These are phyloP conservation scores for Oryza coarctata DNA, from an alignment of 176 grass and related monocot genomes.

Conservation along the genomic window DNA sequence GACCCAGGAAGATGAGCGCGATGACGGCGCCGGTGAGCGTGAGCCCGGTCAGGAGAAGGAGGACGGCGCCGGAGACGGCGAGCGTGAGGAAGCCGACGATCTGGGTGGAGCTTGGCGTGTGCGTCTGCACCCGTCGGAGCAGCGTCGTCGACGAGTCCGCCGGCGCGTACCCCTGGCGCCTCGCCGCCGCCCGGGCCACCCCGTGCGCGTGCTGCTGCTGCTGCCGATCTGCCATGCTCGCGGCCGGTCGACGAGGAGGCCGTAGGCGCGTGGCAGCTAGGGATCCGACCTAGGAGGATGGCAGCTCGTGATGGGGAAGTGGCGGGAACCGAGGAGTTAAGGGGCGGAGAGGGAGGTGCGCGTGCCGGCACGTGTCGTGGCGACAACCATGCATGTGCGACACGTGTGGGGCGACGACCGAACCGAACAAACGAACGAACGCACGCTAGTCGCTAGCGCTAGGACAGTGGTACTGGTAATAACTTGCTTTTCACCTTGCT, in stretches of 20 bases:
- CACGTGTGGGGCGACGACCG: slow-evolving; percentile 28
- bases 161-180: neutral
- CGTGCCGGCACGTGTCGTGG: slow-evolving; percentile 42
- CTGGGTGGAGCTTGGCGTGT: slow-evolving; percentile 67
- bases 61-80: slow-evolving; percentile 48
- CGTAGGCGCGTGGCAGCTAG: too few species aligned
- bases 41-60: slow-evolving; percentile 66
- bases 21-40: slow-evolving; percentile 62
- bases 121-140: slow-evolving; percentile 55
- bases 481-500: neutral
- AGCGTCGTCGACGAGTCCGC: slow-evolving; percentile 11
- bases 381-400: slow-evolving; percentile 38
- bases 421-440: neutral
- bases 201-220: neutral
- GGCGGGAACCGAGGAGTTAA: slow-evolving; percentile 36
- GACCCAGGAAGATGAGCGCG: slow-evolving; percentile 65
- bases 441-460: too few species aligned
- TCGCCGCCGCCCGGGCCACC: neutral
- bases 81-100: slow-evolving; percentile 79
- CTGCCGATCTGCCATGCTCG: slow-evolving; percentile 41
- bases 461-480: neutral
- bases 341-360: slow-evolving; percentile 26
- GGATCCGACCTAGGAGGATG: neutral
- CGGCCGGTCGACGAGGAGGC: too few species aligned
- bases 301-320: neutral